phyloP scores from a whole-genome alignment of 345 rosid genomes.

The Atalantia buxifolia region DNA sequence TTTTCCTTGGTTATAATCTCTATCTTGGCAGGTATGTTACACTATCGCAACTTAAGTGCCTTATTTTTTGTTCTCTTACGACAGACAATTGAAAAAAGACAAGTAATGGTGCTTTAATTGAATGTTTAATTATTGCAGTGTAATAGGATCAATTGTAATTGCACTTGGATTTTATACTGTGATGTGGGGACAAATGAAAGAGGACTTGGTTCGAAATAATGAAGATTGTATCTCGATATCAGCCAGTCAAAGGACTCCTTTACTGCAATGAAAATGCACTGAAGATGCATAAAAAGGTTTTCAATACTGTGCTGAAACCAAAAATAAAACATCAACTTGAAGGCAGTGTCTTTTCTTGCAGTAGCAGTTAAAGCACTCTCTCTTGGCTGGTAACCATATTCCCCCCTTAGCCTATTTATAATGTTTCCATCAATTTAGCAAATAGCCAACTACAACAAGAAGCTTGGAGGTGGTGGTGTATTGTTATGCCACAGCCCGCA shows the following conservation, averaged over 20 bases:
- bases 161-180: slow-evolving; percentile 33
- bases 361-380: no score
- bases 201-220: background rate
- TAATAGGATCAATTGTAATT: slow-evolving; percentile 27
- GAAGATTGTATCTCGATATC: slow-evolving; percentile 17
- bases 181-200: slow-evolving; percentile 35
- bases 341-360: no score
- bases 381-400: no score
- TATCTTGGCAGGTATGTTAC: slow-evolving; percentile 34
- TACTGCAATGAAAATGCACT: slow-evolving; percentile 3
- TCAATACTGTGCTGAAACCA: background rate
- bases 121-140: slow-evolving; percentile 20
- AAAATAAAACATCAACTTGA: background rate
- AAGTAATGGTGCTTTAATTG: background rate
- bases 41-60: background rate
- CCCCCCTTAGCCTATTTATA: no score
- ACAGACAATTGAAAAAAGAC: background rate
- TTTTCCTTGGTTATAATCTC: slow-evolving; percentile 32
- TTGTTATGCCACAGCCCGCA: no score
- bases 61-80: background rate
- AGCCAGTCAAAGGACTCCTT: slow-evolving; percentile 15
- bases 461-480: no score
- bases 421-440: no score
- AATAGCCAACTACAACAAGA: no score
- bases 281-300: slow-evolving; percentile 2